Percentiles rank a stretch among this genome's conserved stretches.
Conservation (phyloP, 495 filamentous ascomycete genomes). For the Ascodesmis nigricans region DNA sequence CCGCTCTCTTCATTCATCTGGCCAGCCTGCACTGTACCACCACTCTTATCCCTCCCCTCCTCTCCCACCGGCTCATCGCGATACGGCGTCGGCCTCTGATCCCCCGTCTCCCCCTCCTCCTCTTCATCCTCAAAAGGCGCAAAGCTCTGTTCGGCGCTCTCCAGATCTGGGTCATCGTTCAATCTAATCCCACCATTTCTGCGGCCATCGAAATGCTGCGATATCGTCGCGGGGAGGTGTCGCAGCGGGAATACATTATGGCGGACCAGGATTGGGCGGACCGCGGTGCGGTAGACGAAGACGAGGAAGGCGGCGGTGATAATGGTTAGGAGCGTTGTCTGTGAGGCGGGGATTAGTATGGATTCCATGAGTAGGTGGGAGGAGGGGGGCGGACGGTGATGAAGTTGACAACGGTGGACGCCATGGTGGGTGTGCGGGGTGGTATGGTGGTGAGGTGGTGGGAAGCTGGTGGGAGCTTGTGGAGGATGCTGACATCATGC, state of each 20-base stretch:
- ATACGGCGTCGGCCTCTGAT: constrained; percentile 14
- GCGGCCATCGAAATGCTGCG: constrained; percentile 10
- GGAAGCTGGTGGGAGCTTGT: too few relatives aligned
- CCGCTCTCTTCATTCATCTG: too few relatives aligned
- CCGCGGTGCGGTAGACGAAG: constrained; percentile 15
- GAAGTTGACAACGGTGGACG: constrained; percentile 15
- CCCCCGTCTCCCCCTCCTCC: constrained; percentile 23
- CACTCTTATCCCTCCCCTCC: background rate
- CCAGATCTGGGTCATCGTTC: constrained; percentile 3
- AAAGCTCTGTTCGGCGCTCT: constrained; percentile 44
- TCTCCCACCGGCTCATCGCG: background rate
- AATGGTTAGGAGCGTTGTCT: constrained; percentile 19
- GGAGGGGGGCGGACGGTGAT: constrained; percentile 5
- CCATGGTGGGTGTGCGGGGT: constrained; percentile 7
- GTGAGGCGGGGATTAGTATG: background rate
- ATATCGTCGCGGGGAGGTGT: constrained; percentile 14
- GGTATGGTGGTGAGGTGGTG: background rate
- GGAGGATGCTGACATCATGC: too few relatives aligned
- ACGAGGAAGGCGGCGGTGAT: constrained; percentile 15
- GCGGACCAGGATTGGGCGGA: constrained; percentile 16
- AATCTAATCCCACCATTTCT: constrained; percentile 8
- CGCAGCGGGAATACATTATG: constrained; percentile 18
- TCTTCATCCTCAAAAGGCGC: constrained; percentile 51
- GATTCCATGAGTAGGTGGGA: background rate
- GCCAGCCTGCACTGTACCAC: too few relatives aligned